Conservation (phyloP, 352 stramenopile species). For the Pythium dissimile region DNA sequence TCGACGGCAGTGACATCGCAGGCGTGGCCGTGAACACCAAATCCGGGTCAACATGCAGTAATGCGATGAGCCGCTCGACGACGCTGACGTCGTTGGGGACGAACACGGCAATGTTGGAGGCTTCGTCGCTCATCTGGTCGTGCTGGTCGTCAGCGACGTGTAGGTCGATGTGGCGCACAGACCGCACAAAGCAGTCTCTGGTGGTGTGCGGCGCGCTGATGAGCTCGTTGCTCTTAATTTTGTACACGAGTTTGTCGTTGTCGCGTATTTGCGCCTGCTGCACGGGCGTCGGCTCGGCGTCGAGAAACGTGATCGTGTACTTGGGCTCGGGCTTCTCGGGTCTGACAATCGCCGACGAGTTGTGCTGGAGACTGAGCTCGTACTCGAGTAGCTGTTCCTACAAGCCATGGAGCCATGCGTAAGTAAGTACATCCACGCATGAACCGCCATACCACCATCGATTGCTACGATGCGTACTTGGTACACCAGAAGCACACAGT, state of each 20-base stretch:
- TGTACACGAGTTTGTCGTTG: slow-evolving; percentile 44
- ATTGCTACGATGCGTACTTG: no score
- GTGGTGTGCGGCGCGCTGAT: slow-evolving; percentile 60
- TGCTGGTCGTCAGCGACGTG: slow-evolving; percentile 43
- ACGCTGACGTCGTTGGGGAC: slow-evolving; percentile 50
- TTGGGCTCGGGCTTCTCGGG: slow-evolving; percentile 33
- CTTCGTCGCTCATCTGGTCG: slow-evolving; percentile 43
- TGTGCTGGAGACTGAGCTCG: slow-evolving; percentile 51
- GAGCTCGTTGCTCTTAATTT: slow-evolving; percentile 46
- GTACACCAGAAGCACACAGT: slow-evolving; percentile 85
- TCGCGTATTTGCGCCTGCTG: slow-evolving; percentile 32
- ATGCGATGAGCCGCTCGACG: slow-evolving; percentile 48
- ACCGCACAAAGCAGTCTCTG: slow-evolving; percentile 48
- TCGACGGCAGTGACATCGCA: slow-evolving; percentile 1
- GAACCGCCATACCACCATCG: neutral
- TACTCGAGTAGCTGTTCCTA: slow-evolving; percentile 86
- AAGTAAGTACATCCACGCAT: neutral
- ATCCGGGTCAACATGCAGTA: slow-evolving; percentile 51
- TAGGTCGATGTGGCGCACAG: slow-evolving; percentile 72
- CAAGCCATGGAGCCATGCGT: neutral
- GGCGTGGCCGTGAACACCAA: slow-evolving; percentile 42
- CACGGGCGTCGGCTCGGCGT: slow-evolving; percentile 5
- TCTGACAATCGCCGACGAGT: slow-evolving; percentile 9
- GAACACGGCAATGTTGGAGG: slow-evolving; percentile 79
- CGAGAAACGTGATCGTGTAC: slow-evolving; percentile 53